Conservation (phyloP, 2,329 filamentous ascomycete genomes). For the Chaetoscypha palmicola region DNA sequence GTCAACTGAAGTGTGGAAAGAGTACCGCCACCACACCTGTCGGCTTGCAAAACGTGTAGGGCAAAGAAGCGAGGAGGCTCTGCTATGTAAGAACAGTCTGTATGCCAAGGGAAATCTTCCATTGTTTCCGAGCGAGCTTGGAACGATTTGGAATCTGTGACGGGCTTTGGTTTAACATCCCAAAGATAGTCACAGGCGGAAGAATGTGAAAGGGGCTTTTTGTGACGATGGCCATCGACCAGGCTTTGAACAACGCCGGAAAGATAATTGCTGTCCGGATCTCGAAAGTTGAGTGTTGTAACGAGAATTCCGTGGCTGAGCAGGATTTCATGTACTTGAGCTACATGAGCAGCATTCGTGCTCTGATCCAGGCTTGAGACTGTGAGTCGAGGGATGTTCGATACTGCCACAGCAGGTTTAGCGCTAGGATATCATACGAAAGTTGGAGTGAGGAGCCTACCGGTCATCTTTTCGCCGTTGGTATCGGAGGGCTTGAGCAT, state of each 20-base stretch:
- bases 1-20: slow-evolving; percentile 20
- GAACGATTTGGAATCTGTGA: slow-evolving; percentile 9
- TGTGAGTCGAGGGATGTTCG: too few relatives aligned
- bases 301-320: slow-evolving; percentile 5
- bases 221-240: slow-evolving; percentile 11
- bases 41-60: slow-evolving; percentile 25
- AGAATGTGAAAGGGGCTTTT: slow-evolving; percentile 23
- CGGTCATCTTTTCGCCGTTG: too few relatives aligned
- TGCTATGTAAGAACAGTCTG: slow-evolving; percentile 27
- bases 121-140: slow-evolving; percentile 25
- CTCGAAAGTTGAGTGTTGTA: not conserved
- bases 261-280: slow-evolving; percentile 3
- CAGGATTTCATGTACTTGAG: too few relatives aligned
- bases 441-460: too few relatives aligned
- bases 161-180: slow-evolving; percentile 24
- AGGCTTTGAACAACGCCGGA: not conserved
- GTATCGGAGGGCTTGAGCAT: too few relatives aligned
- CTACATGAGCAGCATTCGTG: too few relatives aligned
- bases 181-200: slow-evolving; percentile 25
- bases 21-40: slow-evolving; percentile 23
- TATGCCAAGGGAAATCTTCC: slow-evolving; percentile 30
- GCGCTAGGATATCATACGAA: too few relatives aligned
- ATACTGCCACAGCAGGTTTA: too few relatives aligned
- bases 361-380: too few relatives aligned
- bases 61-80: slow-evolving; percentile 27